Base-by-base conservation (phyloP, 441 rosid species). In the Eruca vesicaria region DNA sequence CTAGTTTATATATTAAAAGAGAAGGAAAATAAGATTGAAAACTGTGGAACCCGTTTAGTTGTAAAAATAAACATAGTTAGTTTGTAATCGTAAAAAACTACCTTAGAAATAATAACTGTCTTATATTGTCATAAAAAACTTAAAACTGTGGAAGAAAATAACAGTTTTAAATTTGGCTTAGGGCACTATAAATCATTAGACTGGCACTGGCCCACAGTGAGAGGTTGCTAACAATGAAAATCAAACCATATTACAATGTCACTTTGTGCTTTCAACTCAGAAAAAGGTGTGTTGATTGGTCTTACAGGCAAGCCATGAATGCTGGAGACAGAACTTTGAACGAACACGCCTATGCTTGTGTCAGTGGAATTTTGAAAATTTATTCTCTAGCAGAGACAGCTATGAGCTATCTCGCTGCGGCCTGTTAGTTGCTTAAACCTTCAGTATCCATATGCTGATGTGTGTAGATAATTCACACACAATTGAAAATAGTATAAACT, bases 361-460 rank as follows among this genome's bases (percentile, higher is more conserved):
- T 76, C 92, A 86, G 76, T 94, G 90, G 73, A 89, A 23, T 23
- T 92, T 78, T 92, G n/a, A n/a, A n/a, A n/a, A n/a, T 92, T 69
- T 89, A 92, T 79, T 92, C 97, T 74, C 68, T 84, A 65, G 93
- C 84, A 52, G 91, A 87, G 62, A 94, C 68, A 29, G 88, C 85
- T 48, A 95, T 92, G 66, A 29, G 88, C 85, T 48, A 95, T 92
- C 69, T 95, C 96, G 86, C 55, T 77, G 50, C 96, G 83, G 71
- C 97, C 98, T 29, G 98, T 91, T 74, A 95, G 55, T 69, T 92
- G 81, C 78, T 86, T 89, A 76, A 95, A 92, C 99, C 98, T 90
- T 84, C 9, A 71, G 35, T 11, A 82, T 77, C 58, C 31, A 35
- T 26, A 28, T 16, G 12, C 11, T 56, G 71, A 41, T 69, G 68